These are phyloP conservation scores for Vicia sativa DNA, from an alignment of 306 rosid species.

Conservation along the genomic window DNA sequence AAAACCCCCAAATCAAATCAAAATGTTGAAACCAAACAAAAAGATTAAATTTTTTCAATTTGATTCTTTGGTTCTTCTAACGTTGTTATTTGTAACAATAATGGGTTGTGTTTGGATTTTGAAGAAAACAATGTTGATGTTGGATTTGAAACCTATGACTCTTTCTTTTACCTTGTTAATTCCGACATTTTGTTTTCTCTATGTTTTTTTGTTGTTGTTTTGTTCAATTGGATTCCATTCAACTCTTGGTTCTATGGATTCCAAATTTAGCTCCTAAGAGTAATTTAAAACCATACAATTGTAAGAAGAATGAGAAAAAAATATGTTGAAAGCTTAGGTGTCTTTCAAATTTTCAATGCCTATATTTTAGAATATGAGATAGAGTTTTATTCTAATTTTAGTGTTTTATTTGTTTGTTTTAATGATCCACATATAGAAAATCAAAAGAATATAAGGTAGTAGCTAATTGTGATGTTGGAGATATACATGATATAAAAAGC, in stretches of 20 bases:
- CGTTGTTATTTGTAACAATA: slow-evolving; percentile 26
- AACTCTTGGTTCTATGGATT: slow-evolving; percentile 45
- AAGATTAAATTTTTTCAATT: slow-evolving; percentile 16
- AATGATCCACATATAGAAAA: neutral
- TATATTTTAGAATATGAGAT: slow-evolving; percentile 39
- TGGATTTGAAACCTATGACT: slow-evolving; percentile 52
- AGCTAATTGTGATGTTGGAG: no score
- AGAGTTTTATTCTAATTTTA: slow-evolving; percentile 37
- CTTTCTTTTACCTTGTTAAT: slow-evolving; percentile 42
- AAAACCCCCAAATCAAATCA: neutral
- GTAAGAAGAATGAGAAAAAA: slow-evolving; percentile 48
- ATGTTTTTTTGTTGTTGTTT: slow-evolving; percentile 4
- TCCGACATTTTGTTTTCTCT: neutral
- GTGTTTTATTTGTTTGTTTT: slow-evolving; percentile 17
- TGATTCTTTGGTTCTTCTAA: slow-evolving; percentile 32
- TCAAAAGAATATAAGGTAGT: no score
- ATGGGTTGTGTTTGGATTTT: slow-evolving; percentile 49
- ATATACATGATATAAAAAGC: no score
- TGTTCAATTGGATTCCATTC: slow-evolving; percentile 44
- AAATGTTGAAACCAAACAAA: slow-evolving; percentile 29
- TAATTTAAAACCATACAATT: slow-evolving; percentile 62
- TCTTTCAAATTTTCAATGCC: neutral
- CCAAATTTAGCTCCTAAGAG: slow-evolving; percentile 73
- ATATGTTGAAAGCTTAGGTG: slow-evolving; percentile 19
- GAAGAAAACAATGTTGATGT: slow-evolving; percentile 35